These are phyloP conservation scores for Halenospora varia DNA, from an alignment of 495 filamentous ascomycete species.

Conservation along the genomic window DNA sequence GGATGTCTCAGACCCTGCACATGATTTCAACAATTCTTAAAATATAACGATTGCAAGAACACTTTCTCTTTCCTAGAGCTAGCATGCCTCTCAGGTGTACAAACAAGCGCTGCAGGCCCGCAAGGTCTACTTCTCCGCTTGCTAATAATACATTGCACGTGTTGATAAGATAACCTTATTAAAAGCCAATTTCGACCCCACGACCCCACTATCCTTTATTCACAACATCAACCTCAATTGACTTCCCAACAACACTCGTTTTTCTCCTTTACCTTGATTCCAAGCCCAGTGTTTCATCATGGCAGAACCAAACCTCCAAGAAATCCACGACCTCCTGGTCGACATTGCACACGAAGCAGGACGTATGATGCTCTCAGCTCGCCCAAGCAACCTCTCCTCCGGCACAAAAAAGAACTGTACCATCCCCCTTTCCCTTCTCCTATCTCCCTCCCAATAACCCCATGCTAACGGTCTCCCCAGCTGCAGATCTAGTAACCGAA, in stretches of 20 bases:
- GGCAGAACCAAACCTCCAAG: slow-evolving; percentile 60
- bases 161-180: too few relatives aligned
- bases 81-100: too few relatives aligned
- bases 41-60: too few relatives aligned
- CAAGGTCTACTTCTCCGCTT: too few relatives aligned
- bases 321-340: slow-evolving; percentile 78
- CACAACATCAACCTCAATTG: not conserved
- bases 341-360: slow-evolving; percentile 73
- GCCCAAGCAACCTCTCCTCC: slow-evolving; percentile 56
- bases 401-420: slow-evolving; percentile 86
- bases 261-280: not conserved
- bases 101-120: too few relatives aligned
- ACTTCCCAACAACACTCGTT: not conserved
- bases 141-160: too few relatives aligned
- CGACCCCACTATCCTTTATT: too few relatives aligned
- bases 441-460: not conserved
- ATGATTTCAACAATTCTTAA: too few relatives aligned
- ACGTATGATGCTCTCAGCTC: slow-evolving; percentile 72
- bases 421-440: slow-evolving; percentile 26
- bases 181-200: too few relatives aligned
- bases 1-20: too few relatives aligned
- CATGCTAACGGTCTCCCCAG: slow-evolving; percentile 34
- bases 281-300: slow-evolving; percentile 17
- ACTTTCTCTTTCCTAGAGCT: too few relatives aligned
- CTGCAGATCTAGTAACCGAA: slow-evolving; percentile 82